Evolutionary conservation across 2,329 filamentous ascomycete genomes (phyloP), one percentile per base, ranked within the genome.

Genomic region (Microcyclospora tardicrescens): DNA sequence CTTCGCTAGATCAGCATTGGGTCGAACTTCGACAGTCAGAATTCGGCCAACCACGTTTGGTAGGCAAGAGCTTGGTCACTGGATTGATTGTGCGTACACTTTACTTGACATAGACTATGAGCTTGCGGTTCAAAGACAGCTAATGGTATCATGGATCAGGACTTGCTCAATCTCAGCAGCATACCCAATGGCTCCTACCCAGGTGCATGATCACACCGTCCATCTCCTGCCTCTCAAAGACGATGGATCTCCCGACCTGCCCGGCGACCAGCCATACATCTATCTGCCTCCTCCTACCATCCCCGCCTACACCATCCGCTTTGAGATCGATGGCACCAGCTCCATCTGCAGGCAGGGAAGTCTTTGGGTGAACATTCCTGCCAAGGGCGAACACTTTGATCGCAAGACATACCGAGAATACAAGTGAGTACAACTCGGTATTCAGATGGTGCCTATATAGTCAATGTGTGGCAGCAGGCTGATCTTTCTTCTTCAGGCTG

Each of bases 331-430:
- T 62, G 87, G 91, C 45, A 89, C 85, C 41, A 94, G 89, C 58
- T 94, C 89, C 45, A 91, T 98, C 68, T 95, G 87, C 62, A 77
- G 86, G 50, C 72, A 94, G 63, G 91, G 93, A 43, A 95, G 84
- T 57, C 71, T 98, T 46, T 98, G 91, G 89, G 81, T 94, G 55
- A 98, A 98, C 61, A 83, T 96, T 43, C 91, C 91, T 6, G 74
- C 80, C 44, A 70, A 79, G 52, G 86, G 80, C 42, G 67, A 76
- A 36, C 66, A 77, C 33, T 98, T 96, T 57, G 73, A 77, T 47
- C 79, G 91, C 51, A 72, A 81, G 54, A 72, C 73, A 28, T 98
- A 93, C 61, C 77, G 78, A 53, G 81, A 94, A 64, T 93, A 82
- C 73, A 89, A 84, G 89, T 95, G 71, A 60, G 79, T 36, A 33